Conservation (phyloP, 495 filamentous ascomycete genomes). For the Talaromyces ruber region DNA sequence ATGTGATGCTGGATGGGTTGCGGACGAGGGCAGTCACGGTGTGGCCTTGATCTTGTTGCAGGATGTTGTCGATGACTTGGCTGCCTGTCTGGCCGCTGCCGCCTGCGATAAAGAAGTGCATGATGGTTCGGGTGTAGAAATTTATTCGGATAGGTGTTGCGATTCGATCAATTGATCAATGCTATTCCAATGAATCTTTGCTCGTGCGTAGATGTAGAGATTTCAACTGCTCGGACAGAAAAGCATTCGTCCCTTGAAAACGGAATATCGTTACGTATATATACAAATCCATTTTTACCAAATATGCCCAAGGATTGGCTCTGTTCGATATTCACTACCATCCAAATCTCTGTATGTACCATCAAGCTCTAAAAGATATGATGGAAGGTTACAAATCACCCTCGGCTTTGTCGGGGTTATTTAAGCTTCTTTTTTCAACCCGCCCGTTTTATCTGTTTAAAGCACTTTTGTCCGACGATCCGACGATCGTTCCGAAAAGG, state of each 20-base stretch:
- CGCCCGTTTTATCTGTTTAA: too few species aligned
- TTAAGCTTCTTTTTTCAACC: background rate
- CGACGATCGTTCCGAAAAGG: too few species aligned
- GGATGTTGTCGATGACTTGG: slow-evolving; percentile 25
- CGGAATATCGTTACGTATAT: background rate
- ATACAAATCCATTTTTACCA: background rate
- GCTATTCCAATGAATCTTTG: too few species aligned
- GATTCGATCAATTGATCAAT: background rate
- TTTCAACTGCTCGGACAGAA: background rate
- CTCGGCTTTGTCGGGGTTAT: background rate
- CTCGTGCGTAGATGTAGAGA: background rate
- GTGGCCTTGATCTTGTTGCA: slow-evolving; percentile 18
- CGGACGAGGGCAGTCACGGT: slow-evolving; percentile 34
- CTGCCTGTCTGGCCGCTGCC: slow-evolving; percentile 35
- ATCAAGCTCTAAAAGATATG: too few species aligned
- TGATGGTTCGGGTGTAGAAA: slow-evolving; percentile 8
- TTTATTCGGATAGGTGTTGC: background rate
- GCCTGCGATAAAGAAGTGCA: slow-evolving; percentile 35
- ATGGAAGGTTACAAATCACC: background rate
- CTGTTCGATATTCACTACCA: too few species aligned
- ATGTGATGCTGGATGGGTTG: slow-evolving; percentile 18
- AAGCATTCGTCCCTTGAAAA: background rate
- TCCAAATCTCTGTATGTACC: too few species aligned
- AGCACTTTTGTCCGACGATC: too few species aligned
- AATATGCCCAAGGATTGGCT: too few species aligned